A percentile compares a stretch with the other conserved stretches of the same genome.
These are phyloP conservation scores for Macrotyloma uniflorum DNA, from an alignment of 306 rosid genomes.

Conservation along the genomic window DNA sequence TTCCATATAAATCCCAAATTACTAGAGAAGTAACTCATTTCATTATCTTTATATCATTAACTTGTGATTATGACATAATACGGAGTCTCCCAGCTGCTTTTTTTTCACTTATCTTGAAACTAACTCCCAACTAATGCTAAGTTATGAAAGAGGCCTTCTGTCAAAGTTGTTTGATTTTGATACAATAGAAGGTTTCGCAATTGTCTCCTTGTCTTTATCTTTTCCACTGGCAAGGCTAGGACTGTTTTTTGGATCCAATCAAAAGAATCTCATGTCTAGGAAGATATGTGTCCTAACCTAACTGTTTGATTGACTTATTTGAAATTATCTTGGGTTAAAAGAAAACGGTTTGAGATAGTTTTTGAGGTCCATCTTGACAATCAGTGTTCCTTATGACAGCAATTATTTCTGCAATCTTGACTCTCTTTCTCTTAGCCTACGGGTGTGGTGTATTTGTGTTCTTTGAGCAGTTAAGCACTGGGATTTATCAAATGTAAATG, in stretches of 20 bases:
- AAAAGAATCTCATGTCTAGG: conserved; percentile 16
- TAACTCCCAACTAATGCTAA: neutral
- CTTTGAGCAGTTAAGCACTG: neutral
- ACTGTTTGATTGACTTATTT: conserved; percentile 11
- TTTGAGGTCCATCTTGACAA: conserved; percentile 16
- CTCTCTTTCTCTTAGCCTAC: neutral
- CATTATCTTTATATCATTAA: neutral
- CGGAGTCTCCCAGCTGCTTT: neutral
- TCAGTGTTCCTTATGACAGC: conserved; percentile 7
- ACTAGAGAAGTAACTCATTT: neutral
- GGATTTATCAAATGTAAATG: neutral
- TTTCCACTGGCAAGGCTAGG: neutral
- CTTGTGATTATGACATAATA: neutral
- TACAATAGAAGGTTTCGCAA: conserved; percentile 7
- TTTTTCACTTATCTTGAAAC: neutral
- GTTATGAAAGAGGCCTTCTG: neutral
- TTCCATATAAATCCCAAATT: conserved; percentile 14
- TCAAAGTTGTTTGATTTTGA: conserved; percentile 14
- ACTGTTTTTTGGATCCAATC: conserved; percentile 11
- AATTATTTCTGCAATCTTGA: conserved; percentile 25
- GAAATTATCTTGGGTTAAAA: conserved; percentile 14
- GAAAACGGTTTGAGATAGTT: neutral
- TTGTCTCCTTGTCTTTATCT: conserved; percentile 7
- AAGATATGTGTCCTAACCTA: neutral
- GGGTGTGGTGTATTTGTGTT: conserved; percentile 7